Evolutionary conservation across 2,329 filamentous ascomycete species (phyloP), one percentile per base, ranked within the genome.

Genomic region (Colletotrichum tofieldiae): DNA sequence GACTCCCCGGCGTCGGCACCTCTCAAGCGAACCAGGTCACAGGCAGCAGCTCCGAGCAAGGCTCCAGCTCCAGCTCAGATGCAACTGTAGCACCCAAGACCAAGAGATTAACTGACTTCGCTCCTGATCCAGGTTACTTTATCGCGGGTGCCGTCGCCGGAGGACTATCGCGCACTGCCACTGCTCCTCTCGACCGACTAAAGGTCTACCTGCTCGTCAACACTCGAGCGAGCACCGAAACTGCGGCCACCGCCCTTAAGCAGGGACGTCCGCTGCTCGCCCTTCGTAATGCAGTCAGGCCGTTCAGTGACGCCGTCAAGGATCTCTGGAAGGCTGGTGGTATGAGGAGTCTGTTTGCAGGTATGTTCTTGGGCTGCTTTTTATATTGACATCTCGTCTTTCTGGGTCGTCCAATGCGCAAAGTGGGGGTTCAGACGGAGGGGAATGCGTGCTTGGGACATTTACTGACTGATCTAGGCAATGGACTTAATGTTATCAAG

Each of bases 151-250:
- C 95, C 83, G 88, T 97, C 81, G 95, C 96, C 81, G 96, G 96
- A 81, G 96, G 95, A 82, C 92, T 98, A 78, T 98, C 96, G 80
- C 93, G 96, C 81, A 98, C 96, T 80, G 93, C 94, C 75, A 99
- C 96, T 77, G 96, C 96, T 73, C 96, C 96, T 72, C 92, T 99
- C 83, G 96, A 99, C 85, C 94, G 96, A 77, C 87, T 99, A 71
- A 98, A 98, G 85, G 96, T 99, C 75, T 98, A 97, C 82, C 90
- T 99, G 65, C 96, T 99, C 78, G 96, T 97, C 65, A 96, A 97
- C 82, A 97, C 94, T 70, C 89, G 87, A 75, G 85, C 87, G 67
- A 88, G 87, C 71, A 79, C 89, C 76, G 84, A 86, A 77, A 87
- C 89, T 69, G 90, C 91, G 12, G 82, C 92, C 56, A 83, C 88